These are phyloP conservation scores for Aspergillus sp. DNA, from an alignment of 2,329 filamentous ascomycete species.

Conservation along the genomic window DNA sequence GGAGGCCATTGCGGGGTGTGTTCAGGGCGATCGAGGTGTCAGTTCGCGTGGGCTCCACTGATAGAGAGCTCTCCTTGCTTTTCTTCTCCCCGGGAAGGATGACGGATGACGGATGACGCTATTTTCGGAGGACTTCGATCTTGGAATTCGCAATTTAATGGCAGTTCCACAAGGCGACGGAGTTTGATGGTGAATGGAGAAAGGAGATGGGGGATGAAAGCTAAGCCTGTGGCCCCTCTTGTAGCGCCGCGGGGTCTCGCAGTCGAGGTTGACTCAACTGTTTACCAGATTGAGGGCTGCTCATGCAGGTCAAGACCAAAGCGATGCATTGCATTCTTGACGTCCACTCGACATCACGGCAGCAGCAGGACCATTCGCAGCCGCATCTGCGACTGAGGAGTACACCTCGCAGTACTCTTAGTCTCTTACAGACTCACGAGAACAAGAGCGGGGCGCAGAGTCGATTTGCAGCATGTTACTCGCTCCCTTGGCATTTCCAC, in stretches of 20 bases:
- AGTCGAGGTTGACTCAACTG: background rate
- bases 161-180: background rate
- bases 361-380: background rate
- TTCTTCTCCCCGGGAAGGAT: too few species aligned
- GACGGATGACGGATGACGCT: background rate
- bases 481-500: slow-evolving; percentile 8
- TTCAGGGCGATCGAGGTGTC: too few species aligned
- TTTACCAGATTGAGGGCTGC: too few species aligned
- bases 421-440: background rate
- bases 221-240: background rate
- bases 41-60: too few species aligned
- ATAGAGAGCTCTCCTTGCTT: too few species aligned
- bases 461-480: background rate
- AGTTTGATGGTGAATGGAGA: background rate
- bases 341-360: too few species aligned
- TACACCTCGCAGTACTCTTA: background rate
- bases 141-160: background rate
- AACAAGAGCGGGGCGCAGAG: slow-evolving; percentile 6
- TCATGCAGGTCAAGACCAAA: background rate
- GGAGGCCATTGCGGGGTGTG: slow-evolving; percentile 17
- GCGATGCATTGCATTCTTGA: background rate
- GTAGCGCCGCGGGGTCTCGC: background rate
- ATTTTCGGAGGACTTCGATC: background rate
- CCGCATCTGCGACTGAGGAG: background rate
- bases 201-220: background rate